Evolutionary conservation across 345 rosid genomes (phyloP), one percentile per base, ranked within the genome.

Genomic region (Isatis tinctoria): DNA sequence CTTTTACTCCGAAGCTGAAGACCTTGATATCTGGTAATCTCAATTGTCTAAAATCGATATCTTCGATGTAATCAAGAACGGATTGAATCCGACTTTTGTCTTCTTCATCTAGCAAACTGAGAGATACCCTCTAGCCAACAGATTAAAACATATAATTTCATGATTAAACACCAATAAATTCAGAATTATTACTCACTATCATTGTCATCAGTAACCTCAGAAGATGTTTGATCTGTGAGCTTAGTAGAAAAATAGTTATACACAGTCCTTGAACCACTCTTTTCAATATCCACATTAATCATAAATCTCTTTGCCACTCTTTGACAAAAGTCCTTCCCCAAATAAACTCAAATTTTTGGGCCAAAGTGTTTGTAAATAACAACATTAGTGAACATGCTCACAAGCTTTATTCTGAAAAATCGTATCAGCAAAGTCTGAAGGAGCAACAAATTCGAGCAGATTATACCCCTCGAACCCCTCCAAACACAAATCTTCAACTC

Each of bases 21-120:
- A 88, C 85, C 75, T 74, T 81, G 67, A 72, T 76, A 70, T 90
- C 86, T 0, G 84, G 86, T 49, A 91, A 82, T 49, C 75, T 91
- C 96, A 97, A 85, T 67, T 60, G 67, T 26, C 81, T 81, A 84
- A 94, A 92, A 80, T 88, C 97, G 1, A 77, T 82, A 80, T 90
- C 98, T 81, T 94, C 92, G 17, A 88, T 77, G 83, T 84, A 91
- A 73, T 84, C 83, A 18, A 91, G 91, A 78, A 85, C 71, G 62
- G 48, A 73, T 75, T 84, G 87, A 30, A 88, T 17, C 63, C 82
- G 82, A 61, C 10, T 80, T 77, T 67, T 66, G 12, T 84, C 90
- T 75, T 61, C 81, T 3, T 72, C 47, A 6, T 73, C 59, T 60
- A 88, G 68, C 45, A 94, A 85, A 79, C 78, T 61, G 6, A 65